phyloP scores from a whole-genome alignment of 2,329 filamentous ascomycete species.

The Trichoderma cornu-damae region DNA sequence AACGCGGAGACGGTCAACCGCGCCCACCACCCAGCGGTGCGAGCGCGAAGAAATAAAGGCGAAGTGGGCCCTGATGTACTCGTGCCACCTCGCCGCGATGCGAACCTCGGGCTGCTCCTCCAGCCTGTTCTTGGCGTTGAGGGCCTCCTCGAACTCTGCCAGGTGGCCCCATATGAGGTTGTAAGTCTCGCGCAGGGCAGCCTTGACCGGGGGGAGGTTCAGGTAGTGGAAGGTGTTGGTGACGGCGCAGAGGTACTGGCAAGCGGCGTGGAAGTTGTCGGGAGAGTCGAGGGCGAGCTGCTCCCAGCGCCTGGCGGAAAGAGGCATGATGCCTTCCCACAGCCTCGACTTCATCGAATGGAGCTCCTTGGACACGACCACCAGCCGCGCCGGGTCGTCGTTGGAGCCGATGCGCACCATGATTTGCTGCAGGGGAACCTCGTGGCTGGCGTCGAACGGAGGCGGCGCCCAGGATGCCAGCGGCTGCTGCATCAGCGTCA shows the following conservation, averaged over 20 bases:
- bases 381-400: slow-evolving; percentile 22
- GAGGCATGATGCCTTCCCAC: slow-evolving; percentile 28
- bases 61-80: slow-evolving; percentile 26
- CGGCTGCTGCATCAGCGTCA: slow-evolving; percentile 18
- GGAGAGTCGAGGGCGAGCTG: slow-evolving; percentile 24
- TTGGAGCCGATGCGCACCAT: slow-evolving; percentile 22
- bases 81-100: slow-evolving; percentile 25
- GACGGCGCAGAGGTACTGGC: slow-evolving; percentile 22
- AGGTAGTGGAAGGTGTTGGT: slow-evolving; percentile 29
- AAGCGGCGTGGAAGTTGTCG: slow-evolving; percentile 25
- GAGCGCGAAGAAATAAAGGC: slow-evolving; percentile 21
- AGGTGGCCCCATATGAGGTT: slow-evolving; percentile 28
- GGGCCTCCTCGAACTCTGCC: slow-evolving; percentile 24
- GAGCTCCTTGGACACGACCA: slow-evolving; percentile 26
- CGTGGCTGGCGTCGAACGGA: slow-evolving; percentile 18
- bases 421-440: slow-evolving; percentile 15
- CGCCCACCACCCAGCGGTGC: slow-evolving; percentile 27
- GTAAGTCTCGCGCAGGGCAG: slow-evolving; percentile 24
- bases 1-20: slow-evolving; percentile 23
- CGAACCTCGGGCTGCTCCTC: slow-evolving; percentile 15
- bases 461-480: slow-evolving; percentile 25
- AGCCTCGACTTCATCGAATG: slow-evolving; percentile 29
- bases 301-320: slow-evolving; percentile 28
- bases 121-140: slow-evolving; percentile 22
- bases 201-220: slow-evolving; percentile 22